A percentile compares a stretch with the other conserved stretches of the same genome.
Conservation (phyloP, 202 grass and related monocot species). For the Setaria viridis region DNA sequence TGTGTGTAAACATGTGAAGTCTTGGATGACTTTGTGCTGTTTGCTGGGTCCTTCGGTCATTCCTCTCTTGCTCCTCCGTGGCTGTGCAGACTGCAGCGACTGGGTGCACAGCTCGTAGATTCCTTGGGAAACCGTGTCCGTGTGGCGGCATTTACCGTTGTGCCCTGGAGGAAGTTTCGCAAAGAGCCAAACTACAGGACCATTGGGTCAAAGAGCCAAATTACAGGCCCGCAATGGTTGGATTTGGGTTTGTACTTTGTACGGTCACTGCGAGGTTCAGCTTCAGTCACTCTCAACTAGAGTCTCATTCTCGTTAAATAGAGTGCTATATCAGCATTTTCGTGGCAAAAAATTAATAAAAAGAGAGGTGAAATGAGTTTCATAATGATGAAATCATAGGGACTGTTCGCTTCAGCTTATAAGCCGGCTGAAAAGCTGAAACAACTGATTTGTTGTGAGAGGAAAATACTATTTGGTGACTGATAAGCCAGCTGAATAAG, state of each 20-base stretch:
- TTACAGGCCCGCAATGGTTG: not conserved
- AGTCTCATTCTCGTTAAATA: too few species aligned
- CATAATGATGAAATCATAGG: too few species aligned
- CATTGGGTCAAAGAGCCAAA: not conserved
- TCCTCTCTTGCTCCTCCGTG: conserved; percentile 3
- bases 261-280: not conserved
- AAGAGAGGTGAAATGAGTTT: too few species aligned
- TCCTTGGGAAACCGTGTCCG: conserved; percentile 17
- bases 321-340: too few species aligned
- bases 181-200: not conserved
- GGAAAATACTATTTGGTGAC: too few species aligned
- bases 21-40: conserved; percentile 13
- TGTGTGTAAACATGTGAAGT: not conserved
- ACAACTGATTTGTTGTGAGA: too few species aligned
- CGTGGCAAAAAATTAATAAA: too few species aligned
- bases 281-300: too few species aligned
- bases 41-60: not conserved
- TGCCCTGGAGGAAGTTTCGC: not conserved
- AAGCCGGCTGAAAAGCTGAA: too few species aligned
- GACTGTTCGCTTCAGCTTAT: too few species aligned
- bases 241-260: not conserved
- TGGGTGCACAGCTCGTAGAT: conserved; percentile 1
- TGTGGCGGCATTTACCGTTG: not conserved
- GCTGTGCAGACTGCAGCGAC: not conserved
- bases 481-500: too few species aligned